Base-by-base conservation (phyloP, 2,329 filamentous ascomycete species). In the Pseudogymnoascus sp. region DNA sequence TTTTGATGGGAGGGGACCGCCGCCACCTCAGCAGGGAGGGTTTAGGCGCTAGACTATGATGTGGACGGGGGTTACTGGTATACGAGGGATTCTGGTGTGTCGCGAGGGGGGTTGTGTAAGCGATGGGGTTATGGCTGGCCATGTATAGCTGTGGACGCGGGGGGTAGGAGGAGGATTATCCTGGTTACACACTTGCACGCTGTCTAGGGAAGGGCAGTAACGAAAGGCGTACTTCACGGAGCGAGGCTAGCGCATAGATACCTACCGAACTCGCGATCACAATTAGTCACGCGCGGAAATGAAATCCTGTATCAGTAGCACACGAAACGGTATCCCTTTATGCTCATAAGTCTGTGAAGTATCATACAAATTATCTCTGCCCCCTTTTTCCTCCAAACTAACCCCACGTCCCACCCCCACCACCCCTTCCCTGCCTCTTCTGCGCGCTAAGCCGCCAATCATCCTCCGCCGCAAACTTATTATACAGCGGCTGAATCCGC, bases 391-490 rank as follows among this genome's bases (percentile, higher is more conserved):
- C 21, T 1, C n/a, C 31, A 60, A 3, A 17, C 38, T 69, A 93
- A 68, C 90, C 95, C 95, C 95, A 99, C 7, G 95, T 99, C 2
- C 93, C 93, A 71, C 93, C 93, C 13, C 90, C 88, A 60, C 91
- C 95, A 65, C 90, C 89, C 68, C 93, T 83, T 4, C 93, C 93
- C 59, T 89, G 88, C 73, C 88, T 88, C 72, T 87, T 86, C 81
- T 99, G 95, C 11, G 93, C 90, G 70, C 88, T 93, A 65, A 99
- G 77, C 67, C 95, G 83, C 95, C 95, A 99, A 74, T 97, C 95
- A 73, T 99, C 93, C 73, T 96, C 93, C 2, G 88, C 89, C 2
- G 88, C 89, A 77, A 91, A 97, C 73, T 93, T 89, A 74, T 97
- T 97, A 75, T 97, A 92, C 77, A 99, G 76, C 46, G 95, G 95